These are phyloP conservation scores for Mycena sp. DNA, from an alignment of 1,284 basidiomycete species.

Conservation along the genomic window DNA sequence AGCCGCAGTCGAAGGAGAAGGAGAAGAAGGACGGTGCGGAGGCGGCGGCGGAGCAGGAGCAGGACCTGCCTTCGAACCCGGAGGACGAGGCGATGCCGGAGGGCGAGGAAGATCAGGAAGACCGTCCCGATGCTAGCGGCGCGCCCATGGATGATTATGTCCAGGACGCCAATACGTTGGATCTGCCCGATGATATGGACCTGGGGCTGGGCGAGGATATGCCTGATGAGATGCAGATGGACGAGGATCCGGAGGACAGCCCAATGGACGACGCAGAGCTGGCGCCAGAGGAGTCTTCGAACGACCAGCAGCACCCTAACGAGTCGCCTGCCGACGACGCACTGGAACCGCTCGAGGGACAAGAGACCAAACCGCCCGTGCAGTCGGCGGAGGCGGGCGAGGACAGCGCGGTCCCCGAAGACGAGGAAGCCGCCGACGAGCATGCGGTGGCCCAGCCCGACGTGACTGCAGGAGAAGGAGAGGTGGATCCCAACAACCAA, in stretches of 20 bases:
- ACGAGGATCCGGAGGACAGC: constrained; percentile 24
- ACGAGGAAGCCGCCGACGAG: constrained; percentile 47
- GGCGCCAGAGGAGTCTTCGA: constrained; percentile 10
- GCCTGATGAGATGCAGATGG: constrained; percentile 34
- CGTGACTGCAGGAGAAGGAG: constrained; percentile 48
- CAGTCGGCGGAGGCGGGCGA: constrained; percentile 38
- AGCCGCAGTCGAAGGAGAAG: constrained; percentile 49
- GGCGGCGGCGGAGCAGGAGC: constrained; percentile 44
- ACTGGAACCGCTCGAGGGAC: constrained; percentile 16
- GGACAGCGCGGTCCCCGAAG: constrained; percentile 34
- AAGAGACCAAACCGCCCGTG: constrained; percentile 29
- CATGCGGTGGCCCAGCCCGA: constrained; percentile 51
- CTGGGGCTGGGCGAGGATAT: constrained; percentile 55
- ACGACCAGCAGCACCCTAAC: constrained; percentile 27
- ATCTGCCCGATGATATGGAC: constrained; percentile 87
- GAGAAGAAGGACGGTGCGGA: constrained; percentile 48
- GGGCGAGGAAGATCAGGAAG: constrained; percentile 46
- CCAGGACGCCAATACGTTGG: constrained; percentile 81
- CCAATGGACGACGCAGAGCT: constrained; percentile 15
- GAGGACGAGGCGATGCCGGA: constrained; percentile 37
- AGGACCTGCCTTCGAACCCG: constrained; percentile 38
- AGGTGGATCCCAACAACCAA: constrained; percentile 42
- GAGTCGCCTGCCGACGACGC: constrained; percentile 31
- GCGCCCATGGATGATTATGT: constrained; percentile 78
- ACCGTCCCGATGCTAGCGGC: constrained; percentile 60